These are phyloP conservation scores for Colletotrichum tabaci DNA, from an alignment of 2,329 filamentous ascomycete species.

Conservation along the genomic window DNA sequence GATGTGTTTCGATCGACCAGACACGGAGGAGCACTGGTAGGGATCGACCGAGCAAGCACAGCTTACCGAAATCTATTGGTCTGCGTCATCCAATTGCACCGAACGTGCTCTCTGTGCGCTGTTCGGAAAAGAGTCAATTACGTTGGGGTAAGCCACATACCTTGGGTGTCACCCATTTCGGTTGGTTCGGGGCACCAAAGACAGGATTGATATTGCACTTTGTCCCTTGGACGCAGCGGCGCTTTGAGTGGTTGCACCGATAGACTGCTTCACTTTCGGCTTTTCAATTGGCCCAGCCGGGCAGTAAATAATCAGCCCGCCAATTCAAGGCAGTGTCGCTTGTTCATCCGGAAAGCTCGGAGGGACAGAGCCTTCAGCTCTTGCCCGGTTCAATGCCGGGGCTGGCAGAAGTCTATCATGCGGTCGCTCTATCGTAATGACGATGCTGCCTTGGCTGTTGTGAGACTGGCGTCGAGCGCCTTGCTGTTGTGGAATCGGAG, in stretches of 20 bases:
- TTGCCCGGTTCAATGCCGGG: background rate
- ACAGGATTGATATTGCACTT: background rate
- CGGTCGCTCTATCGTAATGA: background rate
- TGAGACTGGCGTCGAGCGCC: background rate
- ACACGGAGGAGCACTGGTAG: background rate
- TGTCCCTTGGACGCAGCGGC: background rate
- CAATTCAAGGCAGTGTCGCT: conserved; percentile 7
- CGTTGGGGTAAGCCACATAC: background rate
- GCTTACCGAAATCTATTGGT: background rate
- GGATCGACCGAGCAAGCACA: background rate
- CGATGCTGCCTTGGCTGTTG: background rate
- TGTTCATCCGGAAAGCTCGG: conserved; percentile 21
- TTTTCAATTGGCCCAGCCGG: background rate
- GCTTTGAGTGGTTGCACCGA: conserved; percentile 13
- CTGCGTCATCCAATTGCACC: background rate
- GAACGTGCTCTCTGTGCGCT: background rate
- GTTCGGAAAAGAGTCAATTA: too few species aligned
- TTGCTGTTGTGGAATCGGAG: background rate
- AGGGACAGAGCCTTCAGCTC: background rate
- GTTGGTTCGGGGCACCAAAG: background rate
- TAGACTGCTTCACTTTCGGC: background rate
- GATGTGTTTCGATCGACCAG: background rate
- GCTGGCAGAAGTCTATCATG: background rate
- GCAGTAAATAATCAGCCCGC: background rate
- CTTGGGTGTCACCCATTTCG: conserved; percentile 1